Evolutionary conservation across 139 green algal genomes (phyloP), one percentile per base, ranked within the genome.

Genomic region (Chlamydomonas sphaeroides): DNA sequence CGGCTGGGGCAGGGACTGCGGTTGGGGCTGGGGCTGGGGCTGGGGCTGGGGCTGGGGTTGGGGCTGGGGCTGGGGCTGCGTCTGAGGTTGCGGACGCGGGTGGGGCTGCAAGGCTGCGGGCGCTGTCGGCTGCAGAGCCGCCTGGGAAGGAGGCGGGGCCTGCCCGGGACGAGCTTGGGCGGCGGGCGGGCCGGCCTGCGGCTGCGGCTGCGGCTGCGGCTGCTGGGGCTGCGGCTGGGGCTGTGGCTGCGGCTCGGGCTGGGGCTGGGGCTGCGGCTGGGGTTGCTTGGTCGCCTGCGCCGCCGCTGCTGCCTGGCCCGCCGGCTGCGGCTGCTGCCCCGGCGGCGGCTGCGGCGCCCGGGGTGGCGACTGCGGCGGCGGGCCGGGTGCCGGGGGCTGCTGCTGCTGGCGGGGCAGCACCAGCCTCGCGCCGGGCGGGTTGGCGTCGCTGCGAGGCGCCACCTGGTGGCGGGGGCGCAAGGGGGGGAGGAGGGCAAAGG

Each of bases 261-360:
- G 59, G 5, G 57, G 61, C 20, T 48, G 62, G 39, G 68, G 59
- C 62, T 72, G 38, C 8, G 42, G 75, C 39, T 33, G 38, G 30
- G 45, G 56, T 8, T 38, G 41, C 38, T 48, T 38, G 17, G 30
- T 38, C 38, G 32, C 25, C 38, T 63, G 39, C 42, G 32, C 49
- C 61, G 36, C 39, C 75, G 59, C 62, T 41, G 68, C 41, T n/a
- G 65, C 39, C 42, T 70, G 75, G 30, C 61, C 18, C 56, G n/a
- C 25, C 63, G 75, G 42, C 23, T 26, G 77, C 42, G 36, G 62
- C n/a, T 67, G 77, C 45, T 84, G 77, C 30, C 11, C 30, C 36
- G 56, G 42, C 62, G 23, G 42, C 42, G 45, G 69, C 51, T 17
- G 32, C 71, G 26, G 42, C 48, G 35, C 51, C n/a, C 53, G 71